Percentiles rank a stretch among this genome's conserved stretches.
phyloP scores from a whole-genome alignment of 345 rosid genomes.

The Linum tenue region DNA sequence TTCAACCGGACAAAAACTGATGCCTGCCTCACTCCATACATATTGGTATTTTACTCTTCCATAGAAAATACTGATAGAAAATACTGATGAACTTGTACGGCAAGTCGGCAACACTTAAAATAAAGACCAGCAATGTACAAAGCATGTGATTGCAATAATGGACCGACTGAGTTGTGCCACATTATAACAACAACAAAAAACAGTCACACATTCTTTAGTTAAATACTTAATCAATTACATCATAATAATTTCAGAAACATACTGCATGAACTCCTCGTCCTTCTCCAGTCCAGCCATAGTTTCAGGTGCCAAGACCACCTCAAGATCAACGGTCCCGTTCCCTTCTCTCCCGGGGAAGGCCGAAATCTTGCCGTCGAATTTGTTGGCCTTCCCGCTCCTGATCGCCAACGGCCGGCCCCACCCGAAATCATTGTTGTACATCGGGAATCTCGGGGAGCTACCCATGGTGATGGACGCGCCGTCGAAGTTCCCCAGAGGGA shows the following conservation, averaged over 20 bases:
- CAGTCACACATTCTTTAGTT: no score
- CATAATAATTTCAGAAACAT: slow-evolving; percentile 28
- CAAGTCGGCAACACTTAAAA: no score
- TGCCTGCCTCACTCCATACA: no score
- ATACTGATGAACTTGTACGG: no score
- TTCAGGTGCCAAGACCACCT: slow-evolving; percentile 70
- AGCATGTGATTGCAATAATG: no score
- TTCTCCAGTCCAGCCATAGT: slow-evolving; percentile 57
- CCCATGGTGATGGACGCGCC: slow-evolving; percentile 99
- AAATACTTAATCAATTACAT: no score
- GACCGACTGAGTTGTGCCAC: no score
- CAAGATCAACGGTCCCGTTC: slow-evolving; percentile 75
- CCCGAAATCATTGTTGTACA: slow-evolving; percentile 92
- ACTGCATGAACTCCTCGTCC: slow-evolving; percentile 82
- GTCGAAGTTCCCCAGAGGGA: slow-evolving; percentile 81
- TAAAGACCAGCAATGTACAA: no score
- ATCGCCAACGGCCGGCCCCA: slow-evolving; percentile 93
- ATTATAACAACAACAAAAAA: no score
- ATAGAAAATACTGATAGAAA: no score
- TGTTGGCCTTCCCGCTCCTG: slow-evolving; percentile 86
- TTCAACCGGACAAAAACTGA: no score
- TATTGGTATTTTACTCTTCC: no score
- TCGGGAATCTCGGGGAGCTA: slow-evolving; percentile 93
- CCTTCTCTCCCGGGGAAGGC: slow-evolving; percentile 84
- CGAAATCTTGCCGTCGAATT: slow-evolving; percentile 90